Evolutionary conservation across 169 alveolate species (phyloP).

Genomic region (Cytauxzoon felis): DNA sequence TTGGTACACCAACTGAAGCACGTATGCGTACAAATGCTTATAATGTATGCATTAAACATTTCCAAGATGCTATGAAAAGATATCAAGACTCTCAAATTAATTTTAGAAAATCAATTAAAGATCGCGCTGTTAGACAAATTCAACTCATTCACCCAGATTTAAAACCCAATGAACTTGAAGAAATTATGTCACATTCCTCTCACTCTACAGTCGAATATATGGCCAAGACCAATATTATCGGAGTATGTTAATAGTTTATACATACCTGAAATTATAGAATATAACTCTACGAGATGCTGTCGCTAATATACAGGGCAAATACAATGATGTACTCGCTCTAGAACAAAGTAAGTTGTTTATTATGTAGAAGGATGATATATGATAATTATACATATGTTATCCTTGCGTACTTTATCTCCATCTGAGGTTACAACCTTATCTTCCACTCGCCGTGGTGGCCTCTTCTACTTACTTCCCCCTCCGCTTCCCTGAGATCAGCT

Average conservation of each 20-base stretch:
- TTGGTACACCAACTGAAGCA: conserved; percentile 57
- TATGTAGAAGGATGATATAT: too few relatives aligned
- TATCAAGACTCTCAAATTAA: conserved; percentile 55
- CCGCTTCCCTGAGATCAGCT: too few relatives aligned
- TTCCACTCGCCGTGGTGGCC: too few relatives aligned
- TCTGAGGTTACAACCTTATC: too few relatives aligned
- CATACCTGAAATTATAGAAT: not conserved
- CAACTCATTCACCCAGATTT: conserved; percentile 56
- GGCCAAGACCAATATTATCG: conserved; percentile 44
- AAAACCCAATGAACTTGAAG: conserved; percentile 28
- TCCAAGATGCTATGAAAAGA: conserved; percentile 52
- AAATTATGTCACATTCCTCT: conserved; percentile 12
- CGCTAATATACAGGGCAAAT: conserved; percentile 75
- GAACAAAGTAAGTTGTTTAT: conserved; percentile 58
- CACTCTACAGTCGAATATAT: conserved; percentile 36
- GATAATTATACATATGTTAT: too few relatives aligned
- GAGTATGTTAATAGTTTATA: conserved; percentile 6
- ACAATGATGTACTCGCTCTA: conserved; percentile 78
- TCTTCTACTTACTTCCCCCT: too few relatives aligned
- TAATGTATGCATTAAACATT: conserved; percentile 57
- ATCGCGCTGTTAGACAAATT: conserved; percentile 49
- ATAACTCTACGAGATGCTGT: conserved; percentile 75
- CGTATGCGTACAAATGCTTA: conserved; percentile 51
- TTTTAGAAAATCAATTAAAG: conserved; percentile 50
- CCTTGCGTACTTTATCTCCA: too few relatives aligned